Percentiles rank a stretch among this genome's conserved stretches.
Conservation (phyloP, 2,329 filamentous ascomycete species). For the Talaromyces sp. region DNA sequence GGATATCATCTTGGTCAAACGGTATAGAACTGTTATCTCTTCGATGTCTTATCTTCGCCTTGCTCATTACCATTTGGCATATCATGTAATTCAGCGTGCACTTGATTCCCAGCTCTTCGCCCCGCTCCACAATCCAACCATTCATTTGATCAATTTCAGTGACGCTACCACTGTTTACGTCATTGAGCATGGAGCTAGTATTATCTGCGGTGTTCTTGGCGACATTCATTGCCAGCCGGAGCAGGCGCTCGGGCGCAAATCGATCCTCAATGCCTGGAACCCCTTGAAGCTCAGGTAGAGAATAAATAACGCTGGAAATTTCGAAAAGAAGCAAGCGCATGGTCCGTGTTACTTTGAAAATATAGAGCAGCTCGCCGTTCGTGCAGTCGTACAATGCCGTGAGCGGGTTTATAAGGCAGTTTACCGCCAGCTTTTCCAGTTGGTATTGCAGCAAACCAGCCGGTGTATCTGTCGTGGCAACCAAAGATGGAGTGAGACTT, state of each 20-base stretch:
- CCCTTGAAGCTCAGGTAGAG: slow-evolving; percentile 71
- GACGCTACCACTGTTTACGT: slow-evolving; percentile 61
- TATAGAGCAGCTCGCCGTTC: slow-evolving; percentile 72
- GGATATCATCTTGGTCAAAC: slow-evolving; percentile 22
- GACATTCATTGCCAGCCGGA: slow-evolving; percentile 60
- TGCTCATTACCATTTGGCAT: slow-evolving; percentile 72
- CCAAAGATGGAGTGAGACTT: slow-evolving; percentile 63
- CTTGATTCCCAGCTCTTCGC: slow-evolving; percentile 70
- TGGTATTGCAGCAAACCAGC: slow-evolving; percentile 70
- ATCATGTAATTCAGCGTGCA: slow-evolving; percentile 74
- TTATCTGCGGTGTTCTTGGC: slow-evolving; percentile 32
- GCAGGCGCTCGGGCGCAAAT: slow-evolving; percentile 63
- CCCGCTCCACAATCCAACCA: slow-evolving; percentile 79
- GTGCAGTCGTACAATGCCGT: slow-evolving; percentile 76
- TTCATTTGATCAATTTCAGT: slow-evolving; percentile 86
- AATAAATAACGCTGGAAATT: slow-evolving; percentile 69
- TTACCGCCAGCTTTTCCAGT: slow-evolving; percentile 76
- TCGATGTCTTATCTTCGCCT: slow-evolving; percentile 52
- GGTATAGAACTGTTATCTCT: slow-evolving; percentile 37
- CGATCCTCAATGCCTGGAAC: slow-evolving; percentile 63
- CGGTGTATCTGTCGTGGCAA: slow-evolving; percentile 61
- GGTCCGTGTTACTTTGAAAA: slow-evolving; percentile 65
- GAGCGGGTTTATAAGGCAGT: slow-evolving; percentile 76
- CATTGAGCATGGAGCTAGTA: slow-evolving; percentile 68
- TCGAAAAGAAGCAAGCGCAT: slow-evolving; percentile 75